Base-by-base conservation (phyloP, 768 basidiomycete species). In the Russula foetens region DNA sequence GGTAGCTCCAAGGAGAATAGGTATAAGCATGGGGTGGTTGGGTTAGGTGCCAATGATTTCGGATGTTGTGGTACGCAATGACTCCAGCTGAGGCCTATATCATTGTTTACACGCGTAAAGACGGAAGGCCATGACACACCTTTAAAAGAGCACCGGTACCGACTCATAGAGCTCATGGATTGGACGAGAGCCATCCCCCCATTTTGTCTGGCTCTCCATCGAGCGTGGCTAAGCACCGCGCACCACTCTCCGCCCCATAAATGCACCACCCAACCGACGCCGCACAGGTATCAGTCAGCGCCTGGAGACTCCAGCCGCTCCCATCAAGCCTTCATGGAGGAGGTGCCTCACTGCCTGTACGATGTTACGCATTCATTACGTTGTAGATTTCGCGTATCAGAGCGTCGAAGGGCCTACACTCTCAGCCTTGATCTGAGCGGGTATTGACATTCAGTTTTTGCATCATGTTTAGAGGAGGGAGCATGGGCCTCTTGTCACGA, bases 361-460 rank as follows among this genome's bases (percentile, higher is more conserved):
- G 46, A 84, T 68, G 57, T 82, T 81, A 51, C 73, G 78, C 77
- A 62, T 81, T 80, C n/a, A 80, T 74, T 17, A 85, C 75, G 15
- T 79, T 79, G 66, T 82, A 75, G 9, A 84, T 75, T 31, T 72
- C 75, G 39, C 74, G 74, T 11, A 81, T 76, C 31, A 82, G 71
- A 56, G 80, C 76, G 31, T 74, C 73, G 49, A 69, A 58, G 41
- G 67, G 70, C 24, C 70, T 65, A 45, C 70, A 71, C 53, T 76
- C 72, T n/a, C n/a, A n/a, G n/a, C n/a, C n/a, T 4, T 76, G 67
- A 50, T 71, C 69, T 17, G 75, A 66, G 43, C 72, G 74, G 53
- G 68, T 46, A 15, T 69, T 73, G 52, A 72, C 59, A 23, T 74
- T 70, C 4, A 78, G 74, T 15, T 73, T 71, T 12, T 66, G 74